Conservation (phyloP, 305 asterid species). For the Withania somnifera region DNA sequence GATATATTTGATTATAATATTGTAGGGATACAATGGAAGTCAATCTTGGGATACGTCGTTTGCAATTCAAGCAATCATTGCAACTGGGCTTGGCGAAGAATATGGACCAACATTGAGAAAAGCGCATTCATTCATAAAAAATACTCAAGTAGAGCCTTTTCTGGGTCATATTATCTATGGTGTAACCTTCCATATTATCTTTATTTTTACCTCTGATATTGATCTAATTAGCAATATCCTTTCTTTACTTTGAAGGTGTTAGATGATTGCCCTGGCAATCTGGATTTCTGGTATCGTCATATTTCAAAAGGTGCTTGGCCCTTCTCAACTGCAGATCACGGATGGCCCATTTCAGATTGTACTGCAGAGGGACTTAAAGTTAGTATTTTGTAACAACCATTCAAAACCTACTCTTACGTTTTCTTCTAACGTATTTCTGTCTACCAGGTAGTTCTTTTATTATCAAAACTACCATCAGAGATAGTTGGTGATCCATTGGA, state of each 20-base stretch:
- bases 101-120: constrained; percentile 50
- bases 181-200: constrained; percentile 1
- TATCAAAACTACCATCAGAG: constrained; percentile 55
- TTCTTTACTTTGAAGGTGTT: constrained; percentile 43
- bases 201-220: background rate
- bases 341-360: constrained; percentile 97
- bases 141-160: constrained; percentile 48
- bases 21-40: constrained; percentile 94
- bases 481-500: constrained; percentile 60
- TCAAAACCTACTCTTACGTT: background rate
- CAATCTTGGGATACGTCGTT: constrained; percentile 87
- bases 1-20: constrained; percentile 9
- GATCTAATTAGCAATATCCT: constrained; percentile 2
- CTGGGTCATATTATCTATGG: constrained; percentile 3
- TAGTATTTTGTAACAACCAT: background rate
- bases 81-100: constrained; percentile 56
- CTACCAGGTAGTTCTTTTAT: constrained; percentile 46
- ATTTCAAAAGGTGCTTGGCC: constrained; percentile 99
- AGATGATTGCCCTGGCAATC: constrained; percentile 75
- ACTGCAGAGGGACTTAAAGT: constrained; percentile 93
- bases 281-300: constrained; percentile 72
- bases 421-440: constrained; percentile 7
- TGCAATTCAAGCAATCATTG: constrained; percentile 71
- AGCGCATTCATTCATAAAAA: constrained; percentile 62
- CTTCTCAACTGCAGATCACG: constrained; percentile 91